phyloP scores from a whole-genome alignment of 495 filamentous ascomycete genomes.

The Hyaloscypha finlandica region DNA sequence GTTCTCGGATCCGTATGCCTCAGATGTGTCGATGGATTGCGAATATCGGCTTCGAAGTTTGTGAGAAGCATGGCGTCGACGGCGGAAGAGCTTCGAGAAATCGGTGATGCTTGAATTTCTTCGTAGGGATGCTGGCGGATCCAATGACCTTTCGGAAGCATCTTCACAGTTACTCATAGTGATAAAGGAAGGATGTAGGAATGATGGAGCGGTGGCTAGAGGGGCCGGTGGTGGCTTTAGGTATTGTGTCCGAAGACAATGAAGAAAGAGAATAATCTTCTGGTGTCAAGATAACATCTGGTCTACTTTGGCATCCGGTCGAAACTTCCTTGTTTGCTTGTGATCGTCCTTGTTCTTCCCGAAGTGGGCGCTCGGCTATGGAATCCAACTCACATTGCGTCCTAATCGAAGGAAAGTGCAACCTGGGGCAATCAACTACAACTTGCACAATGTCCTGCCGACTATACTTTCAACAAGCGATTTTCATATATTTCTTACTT shows the following conservation, averaged over 20 bases:
- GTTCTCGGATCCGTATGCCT: conserved; percentile 20
- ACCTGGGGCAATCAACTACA: too few relatives aligned
- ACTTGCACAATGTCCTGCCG: too few relatives aligned
- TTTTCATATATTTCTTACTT: too few relatives aligned
- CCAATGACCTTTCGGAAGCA: neutral
- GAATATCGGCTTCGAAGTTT: neutral
- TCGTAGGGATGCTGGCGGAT: neutral
- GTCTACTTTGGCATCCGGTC: too few relatives aligned
- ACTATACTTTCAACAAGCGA: too few relatives aligned
- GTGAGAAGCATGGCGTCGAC: neutral
- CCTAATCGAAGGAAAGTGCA: too few relatives aligned
- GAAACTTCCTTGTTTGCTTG: too few relatives aligned
- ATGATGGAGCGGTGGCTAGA: neutral
- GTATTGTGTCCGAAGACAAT: neutral
- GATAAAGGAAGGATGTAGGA: neutral
- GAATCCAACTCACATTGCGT: too few relatives aligned
- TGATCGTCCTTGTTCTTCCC: too few relatives aligned
- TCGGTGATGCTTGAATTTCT: neutral
- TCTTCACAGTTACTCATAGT: neutral
- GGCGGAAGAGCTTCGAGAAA: conserved; percentile 1
- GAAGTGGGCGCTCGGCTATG: too few relatives aligned
- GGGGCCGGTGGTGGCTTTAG: neutral
- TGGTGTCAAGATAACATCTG: too few relatives aligned
- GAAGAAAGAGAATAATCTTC: neutral
- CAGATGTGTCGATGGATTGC: neutral